phyloP scores from a whole-genome alignment of 176 grass and related monocot genomes.

The Paspalum notatum region DNA sequence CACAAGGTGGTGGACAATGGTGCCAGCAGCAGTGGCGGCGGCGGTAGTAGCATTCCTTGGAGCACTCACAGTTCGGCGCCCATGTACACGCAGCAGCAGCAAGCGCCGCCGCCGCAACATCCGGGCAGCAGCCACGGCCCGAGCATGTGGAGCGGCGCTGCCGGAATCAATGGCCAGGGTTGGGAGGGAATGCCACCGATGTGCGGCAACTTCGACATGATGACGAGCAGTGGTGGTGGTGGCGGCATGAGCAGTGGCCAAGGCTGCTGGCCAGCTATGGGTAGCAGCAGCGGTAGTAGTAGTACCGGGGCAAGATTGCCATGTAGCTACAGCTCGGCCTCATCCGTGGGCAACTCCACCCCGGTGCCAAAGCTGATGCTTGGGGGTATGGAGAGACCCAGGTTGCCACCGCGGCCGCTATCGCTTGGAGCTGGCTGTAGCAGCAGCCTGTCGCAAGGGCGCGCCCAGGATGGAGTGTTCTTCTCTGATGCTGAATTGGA shows the following conservation, averaged over 20 bases:
- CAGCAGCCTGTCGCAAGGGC: too few species aligned
- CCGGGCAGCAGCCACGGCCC: too few species aligned
- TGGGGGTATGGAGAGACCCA: not conserved
- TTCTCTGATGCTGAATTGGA: conserved; percentile 49
- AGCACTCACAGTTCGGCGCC: not conserved
- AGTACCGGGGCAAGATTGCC: not conserved
- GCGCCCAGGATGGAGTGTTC: not conserved
- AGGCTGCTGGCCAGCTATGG: not conserved
- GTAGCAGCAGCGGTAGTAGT: not conserved
- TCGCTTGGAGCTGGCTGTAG: not conserved
- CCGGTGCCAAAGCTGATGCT: not conserved
- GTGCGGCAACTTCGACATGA: not conserved
- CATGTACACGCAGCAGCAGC: not conserved
- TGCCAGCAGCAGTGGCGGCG: not conserved
- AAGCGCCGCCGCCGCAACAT: not conserved
- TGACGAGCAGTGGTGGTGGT: too few species aligned
- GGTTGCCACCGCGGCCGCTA: not conserved
- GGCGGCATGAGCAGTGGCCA: not conserved
- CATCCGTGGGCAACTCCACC: not conserved
- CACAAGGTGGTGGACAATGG: not conserved
- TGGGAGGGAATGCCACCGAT: not conserved
- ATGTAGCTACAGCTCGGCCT: not conserved
- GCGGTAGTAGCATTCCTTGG: not conserved
- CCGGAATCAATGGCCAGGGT: not conserved
- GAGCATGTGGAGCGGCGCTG: not conserved